Evolutionary conservation across 176 grass and related monocot genomes (phyloP), one percentile per base, ranked within the genome.

Genomic region (Carex pumila): DNA sequence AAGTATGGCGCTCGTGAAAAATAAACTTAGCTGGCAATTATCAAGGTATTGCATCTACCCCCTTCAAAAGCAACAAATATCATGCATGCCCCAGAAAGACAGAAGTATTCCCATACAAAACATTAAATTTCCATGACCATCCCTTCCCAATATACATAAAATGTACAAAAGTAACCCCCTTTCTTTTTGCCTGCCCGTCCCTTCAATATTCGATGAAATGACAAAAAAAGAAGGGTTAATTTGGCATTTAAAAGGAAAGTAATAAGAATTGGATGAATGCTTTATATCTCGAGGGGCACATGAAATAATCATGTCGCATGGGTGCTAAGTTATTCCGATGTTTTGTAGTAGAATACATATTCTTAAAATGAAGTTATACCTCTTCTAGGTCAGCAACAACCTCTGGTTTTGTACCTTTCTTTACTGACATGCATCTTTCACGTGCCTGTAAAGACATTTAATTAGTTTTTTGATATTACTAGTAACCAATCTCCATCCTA

Each of bases 381-480:
- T 99, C 97, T 87, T 99, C 97, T 50, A 99, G 86, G 37, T 92
- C 90, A 85, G 79, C 87, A 72, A 90, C 85, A 88, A 99, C 78
- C 84, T 99, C 93, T 3, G 81, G 87, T 43, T 91, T 89, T 87
- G 97, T 92, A 87, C 97, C 97, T 88, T 99, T 99, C 87, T 94
- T 99, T 90, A 95, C 62, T 70, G 97, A 92, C 45, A 95, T 80
- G 84, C 90, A 96, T 77, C 80, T 99, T 82, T 96, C 97, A 6
- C 93, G 97, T 80, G 92, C 87, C 97, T 99, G 80, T 34, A 10
- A 61, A 65, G 14, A 69, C 39, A 73, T 79, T 54, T 80, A 19
- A 70, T 31, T 76, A 72, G 53, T 49, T 13, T 25, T 47, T 41
- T 67, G 61, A 25, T 62, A 3, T 63, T 45, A 81, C 50, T 15